Evolutionary conservation across 176 grass and related monocot genomes (phyloP).

Genomic region (Calamus simplicifolius): DNA sequence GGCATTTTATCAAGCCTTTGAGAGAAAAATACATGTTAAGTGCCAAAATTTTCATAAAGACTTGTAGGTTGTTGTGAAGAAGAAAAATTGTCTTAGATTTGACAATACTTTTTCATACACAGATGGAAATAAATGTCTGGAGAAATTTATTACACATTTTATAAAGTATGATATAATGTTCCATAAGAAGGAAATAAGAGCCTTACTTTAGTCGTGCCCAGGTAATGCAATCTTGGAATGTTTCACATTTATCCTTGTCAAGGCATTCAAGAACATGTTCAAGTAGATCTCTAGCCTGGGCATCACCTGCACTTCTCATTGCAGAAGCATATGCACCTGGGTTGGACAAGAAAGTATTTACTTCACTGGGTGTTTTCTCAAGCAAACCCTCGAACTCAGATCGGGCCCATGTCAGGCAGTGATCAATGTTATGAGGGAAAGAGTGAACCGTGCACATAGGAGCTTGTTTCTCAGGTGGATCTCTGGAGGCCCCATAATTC

Average conservation of each 20-base stretch:
- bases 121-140: too few species aligned
- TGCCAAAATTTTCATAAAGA: too few species aligned
- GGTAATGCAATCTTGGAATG: constrained; percentile 85
- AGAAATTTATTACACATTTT: too few species aligned
- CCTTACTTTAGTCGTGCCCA: constrained; percentile 80
- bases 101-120: too few species aligned
- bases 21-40: too few species aligned
- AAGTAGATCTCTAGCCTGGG: constrained; percentile 75
- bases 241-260: constrained; percentile 60
- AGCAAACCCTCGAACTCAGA: constrained; percentile 96
- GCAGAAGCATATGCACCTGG: constrained; percentile 42
- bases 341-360: constrained; percentile 71
- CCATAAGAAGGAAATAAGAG: background rate
- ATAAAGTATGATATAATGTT: too few species aligned
- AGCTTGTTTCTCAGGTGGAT: constrained; percentile 91
- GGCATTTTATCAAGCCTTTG: too few species aligned
- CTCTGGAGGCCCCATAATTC: constrained; percentile 92
- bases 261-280: constrained; percentile 83
- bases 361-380: constrained; percentile 85
- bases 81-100: too few species aligned
- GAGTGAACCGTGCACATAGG: constrained; percentile 96
- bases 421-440: constrained; percentile 94
- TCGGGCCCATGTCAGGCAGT: constrained; percentile 83
- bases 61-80: too few species aligned
- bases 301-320: constrained; percentile 74